Conservation (phyloP, 345 rosid genomes). For the Garcia nutans region DNA sequence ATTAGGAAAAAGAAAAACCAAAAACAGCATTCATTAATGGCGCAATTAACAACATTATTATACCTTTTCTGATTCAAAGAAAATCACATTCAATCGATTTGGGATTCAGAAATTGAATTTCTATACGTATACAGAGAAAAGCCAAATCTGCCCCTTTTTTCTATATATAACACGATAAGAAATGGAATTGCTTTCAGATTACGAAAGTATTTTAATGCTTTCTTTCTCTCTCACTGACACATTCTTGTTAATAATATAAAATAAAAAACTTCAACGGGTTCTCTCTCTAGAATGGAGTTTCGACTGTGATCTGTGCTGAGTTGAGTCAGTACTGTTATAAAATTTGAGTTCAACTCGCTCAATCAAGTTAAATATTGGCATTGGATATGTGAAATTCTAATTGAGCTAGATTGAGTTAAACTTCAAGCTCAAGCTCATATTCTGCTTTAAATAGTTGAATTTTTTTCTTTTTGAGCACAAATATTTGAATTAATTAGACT, state of each 20-base stretch:
- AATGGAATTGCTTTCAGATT: slow-evolving; percentile 15
- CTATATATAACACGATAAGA: neutral
- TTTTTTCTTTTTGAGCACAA: too few relatives aligned
- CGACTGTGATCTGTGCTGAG: too few relatives aligned
- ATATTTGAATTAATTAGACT: too few relatives aligned
- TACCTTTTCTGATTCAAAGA: neutral
- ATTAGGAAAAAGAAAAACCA: neutral
- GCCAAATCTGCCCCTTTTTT: neutral
- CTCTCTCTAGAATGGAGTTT: neutral
- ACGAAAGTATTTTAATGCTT: neutral
- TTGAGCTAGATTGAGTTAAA: too few relatives aligned
- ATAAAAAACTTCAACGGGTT: too few relatives aligned
- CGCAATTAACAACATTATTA: neutral
- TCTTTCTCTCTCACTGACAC: slow-evolving; percentile 28
- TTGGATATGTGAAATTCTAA: too few relatives aligned
- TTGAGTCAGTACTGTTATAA: too few relatives aligned
- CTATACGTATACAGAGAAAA: neutral
- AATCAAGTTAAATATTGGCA: too few relatives aligned
- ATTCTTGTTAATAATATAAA: neutral
- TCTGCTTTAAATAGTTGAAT: too few relatives aligned
- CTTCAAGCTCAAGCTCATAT: too few relatives aligned
- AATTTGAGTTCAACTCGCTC: too few relatives aligned
- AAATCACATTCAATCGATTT: slow-evolving; percentile 26
- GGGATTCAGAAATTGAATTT: neutral
- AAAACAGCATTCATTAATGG: neutral